Percentiles rank a stretch among this genome's conserved stretches.
Conservation (phyloP, 345 rosid genomes). For the Eucalyptus marginata region DNA sequence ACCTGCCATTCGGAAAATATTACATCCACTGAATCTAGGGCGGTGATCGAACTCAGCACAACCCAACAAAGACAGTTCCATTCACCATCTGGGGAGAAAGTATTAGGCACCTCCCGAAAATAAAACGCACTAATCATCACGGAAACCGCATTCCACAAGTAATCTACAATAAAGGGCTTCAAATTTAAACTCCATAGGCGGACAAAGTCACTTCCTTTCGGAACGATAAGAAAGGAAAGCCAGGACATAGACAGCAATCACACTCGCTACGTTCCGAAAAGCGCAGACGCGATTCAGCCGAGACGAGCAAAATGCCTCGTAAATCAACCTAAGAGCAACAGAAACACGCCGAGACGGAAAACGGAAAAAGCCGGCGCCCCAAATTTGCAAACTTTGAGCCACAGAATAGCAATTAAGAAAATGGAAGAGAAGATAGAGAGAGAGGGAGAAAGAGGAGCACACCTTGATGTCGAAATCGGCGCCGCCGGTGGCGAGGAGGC, state of each 20-base stretch:
- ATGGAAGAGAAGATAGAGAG: not conserved
- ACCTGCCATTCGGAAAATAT: not conserved
- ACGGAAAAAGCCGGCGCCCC: not conserved
- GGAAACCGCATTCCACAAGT: not conserved
- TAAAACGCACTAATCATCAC: not conserved
- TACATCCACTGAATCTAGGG: not conserved
- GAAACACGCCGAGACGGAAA: not conserved
- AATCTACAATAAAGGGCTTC: not conserved
- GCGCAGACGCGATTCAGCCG: not conserved
- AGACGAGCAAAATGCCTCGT: not conserved
- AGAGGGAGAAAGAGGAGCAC: not conserved
- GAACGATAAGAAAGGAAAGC: not conserved
- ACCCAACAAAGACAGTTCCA: not conserved
- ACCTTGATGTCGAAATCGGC: slow-evolving; percentile 97
- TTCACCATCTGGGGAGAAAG: not conserved
- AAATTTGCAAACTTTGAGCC: not conserved
- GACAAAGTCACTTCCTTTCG: not conserved
- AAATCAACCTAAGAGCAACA: not conserved
- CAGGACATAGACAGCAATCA: not conserved
- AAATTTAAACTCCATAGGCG: not conserved
- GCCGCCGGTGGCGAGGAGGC: slow-evolving; percentile 94
- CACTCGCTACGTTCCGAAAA: not conserved
- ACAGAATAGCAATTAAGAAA: not conserved
- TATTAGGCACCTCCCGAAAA: not conserved
- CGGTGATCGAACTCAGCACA: not conserved